Conservation (phyloP, 495 filamentous ascomycete species). For the Rhypophila decipiens region DNA sequence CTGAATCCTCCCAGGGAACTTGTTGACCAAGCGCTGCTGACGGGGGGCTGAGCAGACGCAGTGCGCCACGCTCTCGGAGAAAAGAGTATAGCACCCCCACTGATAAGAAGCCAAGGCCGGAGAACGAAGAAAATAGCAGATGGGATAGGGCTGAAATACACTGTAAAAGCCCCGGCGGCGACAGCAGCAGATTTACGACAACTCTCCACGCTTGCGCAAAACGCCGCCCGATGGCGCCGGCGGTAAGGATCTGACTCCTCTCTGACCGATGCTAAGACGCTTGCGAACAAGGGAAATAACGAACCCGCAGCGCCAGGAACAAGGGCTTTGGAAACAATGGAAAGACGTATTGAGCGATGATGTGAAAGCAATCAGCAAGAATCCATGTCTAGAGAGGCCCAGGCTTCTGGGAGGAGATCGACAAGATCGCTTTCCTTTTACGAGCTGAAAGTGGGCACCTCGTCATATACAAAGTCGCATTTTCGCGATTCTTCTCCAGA, state of each 20-base stretch:
- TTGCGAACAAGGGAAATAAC: neutral
- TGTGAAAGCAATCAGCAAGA: neutral
- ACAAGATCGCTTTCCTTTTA: conserved; percentile 7
- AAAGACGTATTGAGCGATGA: neutral
- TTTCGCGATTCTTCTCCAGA: too few relatives aligned
- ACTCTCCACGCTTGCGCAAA: too few relatives aligned
- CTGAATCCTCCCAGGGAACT: neutral
- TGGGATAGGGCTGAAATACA: neutral
- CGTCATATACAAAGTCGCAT: neutral
- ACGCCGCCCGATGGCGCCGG: too few relatives aligned
- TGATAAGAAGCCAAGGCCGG: neutral
- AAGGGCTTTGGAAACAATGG: neutral
- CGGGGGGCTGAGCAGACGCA: neutral
- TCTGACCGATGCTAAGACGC: neutral
- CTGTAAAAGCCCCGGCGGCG: neutral
- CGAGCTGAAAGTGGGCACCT: neutral
- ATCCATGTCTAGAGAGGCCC: neutral
- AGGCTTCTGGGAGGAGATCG: conserved; percentile 9
- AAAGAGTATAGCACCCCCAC: neutral
- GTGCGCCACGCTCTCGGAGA: neutral
- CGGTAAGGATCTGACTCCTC: neutral
- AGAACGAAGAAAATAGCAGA: neutral
- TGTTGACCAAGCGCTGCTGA: conserved; percentile 1
- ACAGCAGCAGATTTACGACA: too few relatives aligned
- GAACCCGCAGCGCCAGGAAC: too few relatives aligned